phyloP scores from a whole-genome alignment of 2,329 filamentous ascomycete species.

The Colletotrichum limetticola region DNA sequence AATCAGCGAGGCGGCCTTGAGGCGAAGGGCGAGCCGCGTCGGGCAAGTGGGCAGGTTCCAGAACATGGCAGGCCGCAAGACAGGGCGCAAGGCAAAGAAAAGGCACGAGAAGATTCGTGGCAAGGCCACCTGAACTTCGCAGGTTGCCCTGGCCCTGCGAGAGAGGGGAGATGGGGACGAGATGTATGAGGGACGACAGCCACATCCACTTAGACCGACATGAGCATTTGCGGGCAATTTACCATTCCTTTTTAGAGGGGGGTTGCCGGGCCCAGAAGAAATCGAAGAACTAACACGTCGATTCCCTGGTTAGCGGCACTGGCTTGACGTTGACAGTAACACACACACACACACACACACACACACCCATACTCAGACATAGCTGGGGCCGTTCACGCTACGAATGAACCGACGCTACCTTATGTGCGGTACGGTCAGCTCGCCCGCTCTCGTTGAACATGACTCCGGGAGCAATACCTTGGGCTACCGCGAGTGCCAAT shows the following conservation, averaged over 20 bases:
- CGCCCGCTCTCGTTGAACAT: background rate
- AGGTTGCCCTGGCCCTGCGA: conserved; percentile 22
- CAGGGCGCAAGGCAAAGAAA: background rate
- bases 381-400: background rate
- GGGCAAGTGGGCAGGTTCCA: background rate
- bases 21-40: background rate
- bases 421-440: background rate
- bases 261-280: conserved; percentile 1
- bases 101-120: conserved; percentile 6
- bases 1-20: background rate
- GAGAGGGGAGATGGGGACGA: conserved; percentile 6
- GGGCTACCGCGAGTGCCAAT: background rate
- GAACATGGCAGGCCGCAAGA: background rate
- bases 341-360: background rate
- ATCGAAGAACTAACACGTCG: background rate
- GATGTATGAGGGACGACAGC: background rate
- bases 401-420: background rate
- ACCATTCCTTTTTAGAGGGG: background rate
- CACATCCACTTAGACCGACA: background rate
- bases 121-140: conserved; percentile 33
- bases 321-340: background rate
- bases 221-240: conserved; percentile 13
- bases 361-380: background rate
- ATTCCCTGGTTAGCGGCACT: background rate
- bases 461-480: background rate